Evolutionary conservation across 148 eudicot genomes (phyloP).

Genomic region (Spergularia bocconei): DNA sequence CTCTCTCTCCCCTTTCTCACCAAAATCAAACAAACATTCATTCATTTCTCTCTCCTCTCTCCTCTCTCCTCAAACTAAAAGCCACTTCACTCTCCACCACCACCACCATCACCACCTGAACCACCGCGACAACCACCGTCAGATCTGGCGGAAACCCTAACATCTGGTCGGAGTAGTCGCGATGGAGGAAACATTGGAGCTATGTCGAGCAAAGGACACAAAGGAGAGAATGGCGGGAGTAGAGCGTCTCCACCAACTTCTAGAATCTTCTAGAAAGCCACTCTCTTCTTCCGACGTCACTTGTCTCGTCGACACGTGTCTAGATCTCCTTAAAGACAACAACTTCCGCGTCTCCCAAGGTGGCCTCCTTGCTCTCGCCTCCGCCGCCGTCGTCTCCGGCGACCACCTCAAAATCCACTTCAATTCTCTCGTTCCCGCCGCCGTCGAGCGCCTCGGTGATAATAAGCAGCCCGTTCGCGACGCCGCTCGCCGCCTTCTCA

Average conservation of each 20-base stretch:
- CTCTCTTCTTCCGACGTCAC: slow-evolving; percentile 72
- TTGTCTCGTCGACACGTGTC: slow-evolving; percentile 76
- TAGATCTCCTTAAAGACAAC: slow-evolving; percentile 92
- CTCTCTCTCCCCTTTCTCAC: neutral
- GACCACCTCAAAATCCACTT: slow-evolving; percentile 84
- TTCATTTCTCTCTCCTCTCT: slow-evolving; percentile 13
- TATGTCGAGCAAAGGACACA: slow-evolving; percentile 81
- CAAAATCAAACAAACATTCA: neutral
- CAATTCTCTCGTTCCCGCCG: slow-evolving; percentile 81
- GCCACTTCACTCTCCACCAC: neutral
- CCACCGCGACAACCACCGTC: slow-evolving; percentile 12
- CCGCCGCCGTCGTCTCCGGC: slow-evolving; percentile 89
- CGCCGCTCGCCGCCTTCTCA: slow-evolving; percentile 69
- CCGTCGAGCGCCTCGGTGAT: slow-evolving; percentile 88
- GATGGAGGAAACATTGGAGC: slow-evolving; percentile 89
- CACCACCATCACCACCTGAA: neutral
- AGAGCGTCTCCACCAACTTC: slow-evolving; percentile 79
- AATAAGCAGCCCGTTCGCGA: slow-evolving; percentile 93
- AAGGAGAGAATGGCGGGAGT: slow-evolving; percentile 97
- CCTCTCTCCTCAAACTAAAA: neutral
- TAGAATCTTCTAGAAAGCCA: slow-evolving; percentile 71
- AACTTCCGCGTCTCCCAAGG: slow-evolving; percentile 90
- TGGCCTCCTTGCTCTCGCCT: slow-evolving; percentile 68
- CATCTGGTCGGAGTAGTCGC: neutral
- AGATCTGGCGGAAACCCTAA: slow-evolving; percentile 19